These are phyloP conservation scores for Flaveria floridana DNA, from an alignment of 140 eudicot species.

Conservation along the genomic window DNA sequence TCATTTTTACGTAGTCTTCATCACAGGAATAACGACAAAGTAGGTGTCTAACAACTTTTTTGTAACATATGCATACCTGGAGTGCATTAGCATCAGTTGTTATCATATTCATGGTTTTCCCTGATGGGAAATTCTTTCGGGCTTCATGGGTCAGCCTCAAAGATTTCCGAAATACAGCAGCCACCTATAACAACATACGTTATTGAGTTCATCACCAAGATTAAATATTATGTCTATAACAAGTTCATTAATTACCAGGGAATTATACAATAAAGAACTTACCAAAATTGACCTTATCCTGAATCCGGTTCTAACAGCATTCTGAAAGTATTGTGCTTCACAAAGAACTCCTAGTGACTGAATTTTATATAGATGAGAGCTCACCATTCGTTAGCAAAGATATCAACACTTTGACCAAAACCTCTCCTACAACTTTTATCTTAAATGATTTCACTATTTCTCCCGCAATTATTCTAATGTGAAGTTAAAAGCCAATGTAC, in stretches of 20 bases:
- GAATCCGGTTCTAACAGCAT: constrained; percentile 92
- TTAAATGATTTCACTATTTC: neutral
- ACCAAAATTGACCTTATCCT: constrained; percentile 89
- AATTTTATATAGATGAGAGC: constrained; percentile 27
- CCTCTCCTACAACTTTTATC: constrained; percentile 7
- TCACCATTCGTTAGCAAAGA: constrained; percentile 18
- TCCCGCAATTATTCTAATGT: neutral
- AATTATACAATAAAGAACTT: constrained; percentile 23
- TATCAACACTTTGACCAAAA: constrained; percentile 9
- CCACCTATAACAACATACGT: constrained; percentile 49
- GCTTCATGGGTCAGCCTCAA: constrained; percentile 83
- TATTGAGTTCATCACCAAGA: constrained; percentile 20
- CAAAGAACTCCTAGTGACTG: constrained; percentile 85
- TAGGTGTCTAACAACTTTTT: neutral
- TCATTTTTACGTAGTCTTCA: constrained; percentile 7
- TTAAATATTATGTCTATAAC: neutral
- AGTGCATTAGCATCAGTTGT: constrained; percentile 95
- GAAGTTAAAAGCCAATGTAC: constrained; percentile 13
- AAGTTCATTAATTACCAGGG: neutral
- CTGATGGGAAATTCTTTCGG: constrained; percentile 66
- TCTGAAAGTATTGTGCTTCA: constrained; percentile 98
- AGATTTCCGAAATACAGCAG: constrained; percentile 87
- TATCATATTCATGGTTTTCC: constrained; percentile 86
- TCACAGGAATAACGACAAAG: neutral
- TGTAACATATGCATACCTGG: constrained; percentile 52